Percentiles rank a stretch among this genome's conserved stretches.
Evolutionary conservation across 306 rosid genomes (phyloP).

Genomic region (Inga laurina): DNA sequence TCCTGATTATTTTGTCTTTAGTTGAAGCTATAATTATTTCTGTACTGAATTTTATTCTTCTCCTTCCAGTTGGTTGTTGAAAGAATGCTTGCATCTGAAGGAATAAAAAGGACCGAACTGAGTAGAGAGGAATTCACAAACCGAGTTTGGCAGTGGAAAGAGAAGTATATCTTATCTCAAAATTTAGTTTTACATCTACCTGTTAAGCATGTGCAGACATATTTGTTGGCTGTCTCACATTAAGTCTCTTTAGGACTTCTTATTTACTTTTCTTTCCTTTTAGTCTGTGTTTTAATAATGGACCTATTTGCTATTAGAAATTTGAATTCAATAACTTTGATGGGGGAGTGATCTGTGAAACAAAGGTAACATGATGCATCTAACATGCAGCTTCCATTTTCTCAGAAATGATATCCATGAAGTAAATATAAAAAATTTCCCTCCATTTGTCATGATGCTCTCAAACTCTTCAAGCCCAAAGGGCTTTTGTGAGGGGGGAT

Average conservation of each 20-base stretch:
- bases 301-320: conserved; percentile 5
- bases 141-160: conserved; percentile 97
- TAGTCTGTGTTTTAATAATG: neutral
- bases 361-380: neutral
- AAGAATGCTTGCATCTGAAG: conserved; percentile 93
- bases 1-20: conserved; percentile 6
- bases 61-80: conserved; percentile 90
- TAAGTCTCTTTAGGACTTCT: neutral
- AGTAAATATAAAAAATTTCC: neutral
- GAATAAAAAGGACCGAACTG: conserved; percentile 77
- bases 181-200: conserved; percentile 31
- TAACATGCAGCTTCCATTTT: neutral
- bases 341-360: neutral
- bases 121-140: conserved; percentile 81
- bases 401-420: neutral
- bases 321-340: neutral
- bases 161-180: conserved; percentile 61
- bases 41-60: conserved; percentile 31
- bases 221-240: neutral
- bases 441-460: neutral
- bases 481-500: neutral
- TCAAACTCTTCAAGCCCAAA: neutral
- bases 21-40: conserved; percentile 25
- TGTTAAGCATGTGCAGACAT: conserved; percentile 10
- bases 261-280: neutral